Conservation (phyloP, 2,329 filamentous ascomycete species). For the Aspergillus flavus region DNA sequence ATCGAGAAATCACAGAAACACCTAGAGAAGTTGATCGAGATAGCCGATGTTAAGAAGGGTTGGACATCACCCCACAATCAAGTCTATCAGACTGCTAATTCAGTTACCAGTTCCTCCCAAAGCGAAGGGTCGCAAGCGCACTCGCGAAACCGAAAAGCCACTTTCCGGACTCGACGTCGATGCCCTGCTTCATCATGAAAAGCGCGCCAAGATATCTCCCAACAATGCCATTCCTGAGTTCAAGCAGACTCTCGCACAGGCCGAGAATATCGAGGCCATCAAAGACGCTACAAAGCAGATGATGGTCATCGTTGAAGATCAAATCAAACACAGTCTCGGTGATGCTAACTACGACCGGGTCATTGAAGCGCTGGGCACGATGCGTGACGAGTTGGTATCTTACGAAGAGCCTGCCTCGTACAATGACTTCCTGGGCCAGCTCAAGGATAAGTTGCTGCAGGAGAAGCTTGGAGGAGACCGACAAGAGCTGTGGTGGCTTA, state of each 20-base stretch:
- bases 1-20: constrained; percentile 59
- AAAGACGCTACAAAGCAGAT: constrained; percentile 74
- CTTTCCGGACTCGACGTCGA: constrained; percentile 89
- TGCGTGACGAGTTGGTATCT: constrained; percentile 75
- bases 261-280: constrained; percentile 64
- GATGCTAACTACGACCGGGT: constrained; percentile 74
- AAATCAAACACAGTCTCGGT: constrained; percentile 73
- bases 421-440: constrained; percentile 69
- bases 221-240: constrained; percentile 88
- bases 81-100: constrained; percentile 27
- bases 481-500: constrained; percentile 77
- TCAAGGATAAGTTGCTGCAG: constrained; percentile 73
- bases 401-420: constrained; percentile 76
- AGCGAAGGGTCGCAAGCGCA: constrained; percentile 69
- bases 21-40: constrained; percentile 66
- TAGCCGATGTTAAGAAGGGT: constrained; percentile 83
- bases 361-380: constrained; percentile 72
- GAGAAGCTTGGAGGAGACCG: constrained; percentile 75
- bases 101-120: constrained; percentile 71
- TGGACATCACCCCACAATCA: constrained; percentile 17
- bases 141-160: constrained; percentile 73
- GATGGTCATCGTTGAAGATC: constrained; percentile 66
- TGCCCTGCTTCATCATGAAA: constrained; percentile 68
- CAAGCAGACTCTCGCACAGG: constrained; percentile 71
- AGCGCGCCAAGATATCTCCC: constrained; percentile 56